Evolutionary conservation across 169 alveolate genomes (phyloP), one percentile per base, ranked within the genome.

Genomic region (Plasmodium falciparum): DNA sequence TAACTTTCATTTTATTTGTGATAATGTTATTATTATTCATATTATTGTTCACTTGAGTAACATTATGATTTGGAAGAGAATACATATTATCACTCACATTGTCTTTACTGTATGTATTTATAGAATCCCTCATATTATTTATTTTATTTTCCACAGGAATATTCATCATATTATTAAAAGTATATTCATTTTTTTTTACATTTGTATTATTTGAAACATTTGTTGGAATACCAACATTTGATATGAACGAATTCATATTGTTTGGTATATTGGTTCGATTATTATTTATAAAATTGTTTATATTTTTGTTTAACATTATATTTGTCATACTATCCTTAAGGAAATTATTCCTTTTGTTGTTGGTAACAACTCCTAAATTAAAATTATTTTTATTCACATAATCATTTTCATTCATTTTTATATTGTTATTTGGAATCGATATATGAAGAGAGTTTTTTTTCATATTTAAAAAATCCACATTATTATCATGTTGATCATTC

Each of bases 241-340:
- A 50, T 12, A 22, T 3, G 24, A 13, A 29, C 6, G 24, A 13
- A 33, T 50, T 72, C 20, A 20, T 56, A 17, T 47, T 47, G 29
- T 24, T 63, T 11, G 54, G 86, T 17, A 73, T 26, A 49, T 24
- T 26, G 59, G 45, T 8, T 56, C 26, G 39, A 24, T 24, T 70
- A 63, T 13, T 73, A 73, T 56, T 54, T 11, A 56, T 22, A 73
- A 73, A 73, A 47, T 24, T 58, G 22, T 72, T 72, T 56, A 73
- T 24, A 33, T 73, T 73, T 24, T 73, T 59, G 22, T 63, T 56
- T 29, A 73, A 56, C 20, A 73, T 33, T 26, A 73, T 11, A 47
- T 73, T 58, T 20, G 72, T 29, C 15, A 73, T 29, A 47, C 29
- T 56, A 3, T 73, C 86, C 15, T 73, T 73, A 3, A 54, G 9